These are phyloP conservation scores for Yamadazyma spencermartinsiae DNA, from an alignment of 1,139 yeast genomes.

Conservation along the genomic window DNA sequence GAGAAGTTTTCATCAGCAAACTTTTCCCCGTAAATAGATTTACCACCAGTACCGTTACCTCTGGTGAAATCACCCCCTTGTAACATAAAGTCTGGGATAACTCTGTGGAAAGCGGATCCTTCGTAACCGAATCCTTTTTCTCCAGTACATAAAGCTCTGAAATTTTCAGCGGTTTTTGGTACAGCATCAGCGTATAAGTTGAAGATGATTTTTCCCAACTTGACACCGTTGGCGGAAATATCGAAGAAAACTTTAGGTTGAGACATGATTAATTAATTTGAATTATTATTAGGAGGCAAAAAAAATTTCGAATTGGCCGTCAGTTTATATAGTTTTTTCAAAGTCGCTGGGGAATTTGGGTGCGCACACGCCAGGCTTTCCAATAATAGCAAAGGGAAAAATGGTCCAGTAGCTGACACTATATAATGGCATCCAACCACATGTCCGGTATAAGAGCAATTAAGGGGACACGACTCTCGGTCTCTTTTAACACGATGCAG, in stretches of 20 bases:
- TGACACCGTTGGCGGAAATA: constrained; percentile 62
- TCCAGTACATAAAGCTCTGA: constrained; percentile 96
- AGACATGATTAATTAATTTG: no score
- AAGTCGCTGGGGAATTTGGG: no score
- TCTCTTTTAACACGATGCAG: no score
- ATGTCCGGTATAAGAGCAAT: no score
- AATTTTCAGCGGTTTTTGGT: constrained; percentile 98
- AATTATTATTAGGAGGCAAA: no score
- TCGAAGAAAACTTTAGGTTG: constrained; percentile 79
- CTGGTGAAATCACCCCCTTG: constrained; percentile 99
- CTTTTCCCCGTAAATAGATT: constrained; percentile 95
- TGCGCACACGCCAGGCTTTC: no score
- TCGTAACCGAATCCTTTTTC: constrained; percentile 97
- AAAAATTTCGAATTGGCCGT: no score
- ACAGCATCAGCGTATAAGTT: constrained; percentile 89
- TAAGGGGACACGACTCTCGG: no score
- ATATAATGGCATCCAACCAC: no score
- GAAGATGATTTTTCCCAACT: constrained; percentile 36
- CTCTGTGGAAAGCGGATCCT: constrained; percentile 95
- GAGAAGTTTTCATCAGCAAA: constrained; percentile 94
- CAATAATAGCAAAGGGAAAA: no score
- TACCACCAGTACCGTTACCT: constrained; percentile 97
- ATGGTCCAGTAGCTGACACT: no score
- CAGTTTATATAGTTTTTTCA: no score
- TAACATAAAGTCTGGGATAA: constrained; percentile 96